Evolutionary conservation across 257 asterid genomes (phyloP).

Genomic region (Nicotiana noctiflora): DNA sequence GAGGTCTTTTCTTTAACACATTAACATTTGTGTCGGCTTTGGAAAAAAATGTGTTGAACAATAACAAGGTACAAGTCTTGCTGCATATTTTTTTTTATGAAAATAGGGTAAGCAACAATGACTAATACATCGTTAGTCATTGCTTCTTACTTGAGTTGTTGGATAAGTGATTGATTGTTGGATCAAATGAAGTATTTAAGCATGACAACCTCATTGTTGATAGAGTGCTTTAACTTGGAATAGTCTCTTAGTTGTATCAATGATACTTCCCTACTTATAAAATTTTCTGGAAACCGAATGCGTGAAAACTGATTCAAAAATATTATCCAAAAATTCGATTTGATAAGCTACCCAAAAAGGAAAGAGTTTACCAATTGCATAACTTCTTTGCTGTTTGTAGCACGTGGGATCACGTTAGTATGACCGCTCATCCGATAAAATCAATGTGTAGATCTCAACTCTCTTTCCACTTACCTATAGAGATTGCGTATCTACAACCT

Average conservation of each 20-base stretch:
- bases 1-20: background rate
- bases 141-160: background rate
- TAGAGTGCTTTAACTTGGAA: background rate
- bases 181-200: background rate
- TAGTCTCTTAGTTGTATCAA: background rate
- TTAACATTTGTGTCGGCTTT: background rate
- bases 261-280: background rate
- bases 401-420: background rate
- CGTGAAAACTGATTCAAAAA: background rate
- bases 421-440: background rate
- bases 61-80: background rate
- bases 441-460: background rate
- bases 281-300: background rate
- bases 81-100: background rate
- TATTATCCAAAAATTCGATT: background rate
- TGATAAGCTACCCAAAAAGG: background rate
- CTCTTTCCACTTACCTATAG: background rate
- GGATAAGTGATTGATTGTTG: background rate
- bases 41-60: background rate
- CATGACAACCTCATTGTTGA: background rate
- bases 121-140: background rate
- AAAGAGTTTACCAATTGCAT: background rate
- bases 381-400: background rate
- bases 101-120: background rate
- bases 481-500: background rate